phyloP scores from a whole-genome alignment of 495 filamentous ascomycete genomes.

The Evernia prunastri region DNA sequence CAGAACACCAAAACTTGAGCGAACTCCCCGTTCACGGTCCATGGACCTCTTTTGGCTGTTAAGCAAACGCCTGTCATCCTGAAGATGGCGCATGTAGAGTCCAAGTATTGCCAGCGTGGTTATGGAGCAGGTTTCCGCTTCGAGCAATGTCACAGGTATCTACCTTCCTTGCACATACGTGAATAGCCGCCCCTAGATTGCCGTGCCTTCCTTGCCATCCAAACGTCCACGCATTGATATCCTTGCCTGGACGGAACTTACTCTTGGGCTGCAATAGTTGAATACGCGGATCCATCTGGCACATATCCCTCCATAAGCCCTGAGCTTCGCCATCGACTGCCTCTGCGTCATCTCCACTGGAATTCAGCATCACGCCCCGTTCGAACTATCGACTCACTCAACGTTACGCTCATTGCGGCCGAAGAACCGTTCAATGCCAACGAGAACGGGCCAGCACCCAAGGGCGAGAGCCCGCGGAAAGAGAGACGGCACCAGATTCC shows the following conservation, averaged over 20 bases:
- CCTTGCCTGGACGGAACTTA: too few relatives aligned
- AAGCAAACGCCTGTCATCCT: neutral
- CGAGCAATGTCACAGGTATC: slow-evolving; percentile 20
- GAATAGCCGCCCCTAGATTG: too few relatives aligned
- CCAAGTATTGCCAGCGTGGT: neutral
- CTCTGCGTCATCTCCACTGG: slow-evolving; percentile 93
- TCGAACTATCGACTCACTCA: slow-evolving; percentile 84
- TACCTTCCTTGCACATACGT: neutral
- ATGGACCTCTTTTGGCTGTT: neutral
- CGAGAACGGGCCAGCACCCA: slow-evolving; percentile 1
- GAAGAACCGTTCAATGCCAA: slow-evolving; percentile 22
- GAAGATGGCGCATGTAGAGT: slow-evolving; percentile 20
- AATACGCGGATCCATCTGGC: slow-evolving; percentile 83
- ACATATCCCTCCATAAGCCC: slow-evolving; percentile 75
- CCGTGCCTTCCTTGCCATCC: neutral
- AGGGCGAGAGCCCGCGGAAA: slow-evolving; percentile 26
- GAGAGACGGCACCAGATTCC: slow-evolving; percentile 92
- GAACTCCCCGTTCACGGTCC: neutral
- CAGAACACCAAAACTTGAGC: neutral
- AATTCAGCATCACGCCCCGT: slow-evolving; percentile 86
- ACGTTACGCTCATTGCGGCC: slow-evolving; percentile 73
- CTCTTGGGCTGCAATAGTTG: slow-evolving; percentile 31
- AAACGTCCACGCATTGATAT: neutral
- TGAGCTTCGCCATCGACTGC: slow-evolving; percentile 69
- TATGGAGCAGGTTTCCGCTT: slow-evolving; percentile 19